Percentiles rank a stretch among this genome's conserved stretches.
These are phyloP conservation scores for Phytophthora ohioensis DNA, from an alignment of 352 stramenopile genomes.

Conservation along the genomic window DNA sequence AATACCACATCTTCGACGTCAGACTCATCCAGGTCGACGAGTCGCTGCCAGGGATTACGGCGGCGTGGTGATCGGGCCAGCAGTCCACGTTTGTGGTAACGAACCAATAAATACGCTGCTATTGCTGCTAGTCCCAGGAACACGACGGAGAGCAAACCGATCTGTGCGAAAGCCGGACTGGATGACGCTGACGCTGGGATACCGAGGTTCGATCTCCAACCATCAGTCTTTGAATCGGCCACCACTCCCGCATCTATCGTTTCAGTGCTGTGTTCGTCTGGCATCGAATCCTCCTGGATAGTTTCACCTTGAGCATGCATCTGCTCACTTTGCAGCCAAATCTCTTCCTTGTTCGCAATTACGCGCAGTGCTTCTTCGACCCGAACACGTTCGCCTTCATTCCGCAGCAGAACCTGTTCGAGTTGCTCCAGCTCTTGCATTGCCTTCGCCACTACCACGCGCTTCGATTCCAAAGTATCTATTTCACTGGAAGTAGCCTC, in stretches of 20 bases:
- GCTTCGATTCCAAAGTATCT: too few species aligned
- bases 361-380: conserved; percentile 40
- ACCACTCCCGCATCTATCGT: background rate
- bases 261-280: background rate
- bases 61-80: conserved; percentile 9
- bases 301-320: background rate
- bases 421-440: conserved; percentile 33
- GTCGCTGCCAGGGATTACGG: conserved; percentile 4
- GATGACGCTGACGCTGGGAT: background rate
- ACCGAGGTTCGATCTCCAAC: background rate
- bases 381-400: conserved; percentile 24
- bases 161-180: conserved; percentile 16
- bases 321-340: conserved; percentile 25
- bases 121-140: conserved; percentile 40
- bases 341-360: conserved; percentile 43
- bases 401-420: conserved; percentile 26
- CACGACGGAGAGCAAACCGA: conserved; percentile 27
- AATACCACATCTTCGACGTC: conserved; percentile 55
- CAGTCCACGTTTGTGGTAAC: conserved; percentile 29
- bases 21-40: conserved; percentile 22
- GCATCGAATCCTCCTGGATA: background rate
- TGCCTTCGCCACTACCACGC: conserved; percentile 23
- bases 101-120: conserved; percentile 40
- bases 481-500: too few species aligned
- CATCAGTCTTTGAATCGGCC: background rate